Evolutionary conservation across 2,329 filamentous ascomycete species (phyloP), one percentile per base, ranked within the genome.

Genomic region (Lachnellula cervina): DNA sequence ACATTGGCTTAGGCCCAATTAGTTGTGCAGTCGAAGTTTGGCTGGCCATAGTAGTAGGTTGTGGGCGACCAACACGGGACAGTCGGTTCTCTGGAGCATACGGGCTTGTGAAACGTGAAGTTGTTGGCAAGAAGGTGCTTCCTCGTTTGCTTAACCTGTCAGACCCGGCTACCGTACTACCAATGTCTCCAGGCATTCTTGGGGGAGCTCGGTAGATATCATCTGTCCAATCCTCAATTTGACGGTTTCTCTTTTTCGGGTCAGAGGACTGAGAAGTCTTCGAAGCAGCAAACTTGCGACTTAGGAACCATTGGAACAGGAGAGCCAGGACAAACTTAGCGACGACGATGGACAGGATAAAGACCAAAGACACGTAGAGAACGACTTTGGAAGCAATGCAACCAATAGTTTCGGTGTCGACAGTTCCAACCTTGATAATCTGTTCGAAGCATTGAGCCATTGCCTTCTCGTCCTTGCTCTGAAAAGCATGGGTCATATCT

Each of bases 331-430:
- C 69, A 68, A 99, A 99, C 63, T 96, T 93, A 60, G 88, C 82
- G 16, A 82, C 69, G 5, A 99, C 95, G 51, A 99, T 90, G 4
- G 90, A 85, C 57, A 99, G 75, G 73, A 99, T 99, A 72, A 99
- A 89, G 52, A 88, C 84, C 61, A 99, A 77, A 4, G 93, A 95
- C 51, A 96, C 86, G 69, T 99, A 99, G 44, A 99, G 84, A 3
- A 99, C 94, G 25, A 99, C 92, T 74, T 96, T 89, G 62, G 93
- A 96, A 2, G 94, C 94, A 70, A 99, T 99, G 75, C 94, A 99
- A 16, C 94, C 94, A 49, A 99, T 89, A 6, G 90, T 96, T 66
- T 96, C 92, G 0, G 94, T 97, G 68, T 99, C 95, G 58, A 99
- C 88, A 13, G 88, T 92, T 56, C 94, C 94, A 51, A 99, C 94